These are phyloP conservation scores for Cicer bijugum DNA, from an alignment of 306 rosid genomes.

Conservation along the genomic window DNA sequence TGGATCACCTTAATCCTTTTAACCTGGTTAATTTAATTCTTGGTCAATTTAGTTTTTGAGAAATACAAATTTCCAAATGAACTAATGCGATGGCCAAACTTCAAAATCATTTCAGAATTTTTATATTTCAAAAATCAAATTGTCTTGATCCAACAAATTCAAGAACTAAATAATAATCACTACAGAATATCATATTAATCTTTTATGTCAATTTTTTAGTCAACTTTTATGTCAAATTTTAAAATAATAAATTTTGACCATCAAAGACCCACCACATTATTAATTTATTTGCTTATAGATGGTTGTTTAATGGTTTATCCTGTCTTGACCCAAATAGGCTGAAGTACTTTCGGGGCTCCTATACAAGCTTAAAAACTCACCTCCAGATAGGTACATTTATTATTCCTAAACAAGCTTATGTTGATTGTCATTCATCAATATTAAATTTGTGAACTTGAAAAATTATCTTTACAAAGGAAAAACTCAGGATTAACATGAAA, in stretches of 20 bases:
- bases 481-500: neutral
- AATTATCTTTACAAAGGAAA: neutral
- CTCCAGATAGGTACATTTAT: slow-evolving; percentile 62
- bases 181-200: neutral
- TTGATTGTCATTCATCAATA: neutral
- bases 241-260: neutral
- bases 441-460: neutral
- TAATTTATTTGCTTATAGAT: slow-evolving; percentile 2
- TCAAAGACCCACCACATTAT: neutral
- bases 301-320: slow-evolving; percentile 4
- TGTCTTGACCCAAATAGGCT: slow-evolving; percentile 57
- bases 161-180: no score
- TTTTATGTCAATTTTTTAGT: no score
- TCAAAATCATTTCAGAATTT: no score
- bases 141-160: no score
- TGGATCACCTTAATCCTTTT: no score
- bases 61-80: no score
- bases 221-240: neutral
- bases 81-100: no score
- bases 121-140: no score
- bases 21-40: no score
- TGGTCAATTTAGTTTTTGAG: no score
- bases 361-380: slow-evolving; percentile 74
- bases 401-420: slow-evolving; percentile 23
- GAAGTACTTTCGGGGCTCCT: slow-evolving; percentile 83